Percentiles rank a stretch among this genome's conserved stretches.
Conservation (phyloP, 2,329 filamentous ascomycete species). For the Madurella mycetomatis region DNA sequence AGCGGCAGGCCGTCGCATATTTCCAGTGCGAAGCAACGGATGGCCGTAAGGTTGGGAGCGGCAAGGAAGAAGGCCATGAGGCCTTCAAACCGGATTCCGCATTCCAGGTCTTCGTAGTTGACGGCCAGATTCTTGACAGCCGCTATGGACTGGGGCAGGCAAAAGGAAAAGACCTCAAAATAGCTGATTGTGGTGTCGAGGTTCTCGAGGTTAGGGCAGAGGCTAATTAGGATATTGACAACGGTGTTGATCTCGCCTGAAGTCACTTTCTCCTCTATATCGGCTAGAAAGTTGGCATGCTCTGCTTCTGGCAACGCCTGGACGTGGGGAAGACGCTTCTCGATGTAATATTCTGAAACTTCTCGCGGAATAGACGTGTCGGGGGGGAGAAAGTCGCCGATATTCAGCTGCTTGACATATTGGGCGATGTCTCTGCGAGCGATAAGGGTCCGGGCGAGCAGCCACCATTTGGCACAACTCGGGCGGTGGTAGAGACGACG, state of each 20-base stretch:
- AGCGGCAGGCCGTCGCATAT: too few species aligned
- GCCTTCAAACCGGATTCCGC: too few species aligned
- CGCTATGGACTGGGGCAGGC: not conserved
- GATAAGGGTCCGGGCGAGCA: conserved; percentile 7
- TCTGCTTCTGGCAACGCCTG: too few species aligned
- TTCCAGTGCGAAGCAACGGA: too few species aligned
- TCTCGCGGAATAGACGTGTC: too few species aligned
- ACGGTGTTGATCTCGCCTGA: not conserved
- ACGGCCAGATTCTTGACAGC: too few species aligned
- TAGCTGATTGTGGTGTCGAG: not conserved
- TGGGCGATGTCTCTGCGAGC: conserved; percentile 1
- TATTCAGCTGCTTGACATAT: not conserved
- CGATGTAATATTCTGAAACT: not conserved
- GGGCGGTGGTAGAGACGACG: conserved; percentile 10
- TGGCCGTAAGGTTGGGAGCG: too few species aligned
- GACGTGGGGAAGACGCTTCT: too few species aligned
- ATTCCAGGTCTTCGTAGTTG: too few species aligned
- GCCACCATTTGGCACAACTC: not conserved
- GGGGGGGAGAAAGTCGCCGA: too few species aligned
- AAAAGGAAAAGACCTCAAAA: not conserved
- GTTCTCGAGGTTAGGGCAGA: conserved; percentile 5
- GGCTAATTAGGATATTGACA: conserved; percentile 1
- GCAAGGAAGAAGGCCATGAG: too few species aligned
- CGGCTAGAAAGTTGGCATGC: too few species aligned
- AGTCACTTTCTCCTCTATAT: not conserved